Evolutionary conservation across 2,329 filamentous ascomycete genomes (phyloP), one percentile per base, ranked within the genome.

Genomic region (Malbranchea zuffiana): DNA sequence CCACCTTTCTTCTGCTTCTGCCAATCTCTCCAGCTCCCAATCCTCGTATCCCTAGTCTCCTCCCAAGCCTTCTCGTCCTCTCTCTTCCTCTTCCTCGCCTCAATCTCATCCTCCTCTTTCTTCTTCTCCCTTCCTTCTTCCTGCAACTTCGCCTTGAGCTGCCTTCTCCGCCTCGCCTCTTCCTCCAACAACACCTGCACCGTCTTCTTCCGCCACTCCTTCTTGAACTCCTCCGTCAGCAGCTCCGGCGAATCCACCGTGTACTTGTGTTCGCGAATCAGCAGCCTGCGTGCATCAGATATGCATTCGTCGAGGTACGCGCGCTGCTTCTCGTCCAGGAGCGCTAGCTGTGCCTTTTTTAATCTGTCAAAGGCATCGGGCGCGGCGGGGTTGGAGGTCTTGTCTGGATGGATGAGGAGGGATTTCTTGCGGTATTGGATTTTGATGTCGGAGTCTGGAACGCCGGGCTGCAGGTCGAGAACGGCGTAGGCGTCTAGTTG

Each of bases 331-430:
- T 96, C 88, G 60, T 98, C 90, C 67, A 93, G 80, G 3, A 98
- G 74, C 50, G 84, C 76, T 2, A 78, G 82, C 56, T 96, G 86
- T 0, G 90, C 90, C 63, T 96, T 95, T 55, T 94, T 94, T 18
- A 98, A 73, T 6, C 88, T 79, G 63, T 98, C 90, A 56, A 98
- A 98, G 47, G 90, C 90, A 52, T 96, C 90, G 3, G 90, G 88
- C 0, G 90, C 90, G 32, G 71, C 74, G 0, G 85, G 80, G 56
- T 98, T 96, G 54, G 78, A 78, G 39, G 90, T 95, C 62, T 98
- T 98, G 68, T 98, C 90, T 5, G 90, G 90, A 67, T 98, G 90
- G 67, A 98, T 96, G 32, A 98, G 78, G 40, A 98, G 79, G n/a
- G 90, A 98, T 63, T 95, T 96, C 53, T 85, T 87, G 68, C 90